Percentiles rank a stretch among this genome's conserved stretches.
These are phyloP conservation scores for Hirsutella thompsonii DNA, from an alignment of 2,329 filamentous ascomycete species.

Conservation along the genomic window DNA sequence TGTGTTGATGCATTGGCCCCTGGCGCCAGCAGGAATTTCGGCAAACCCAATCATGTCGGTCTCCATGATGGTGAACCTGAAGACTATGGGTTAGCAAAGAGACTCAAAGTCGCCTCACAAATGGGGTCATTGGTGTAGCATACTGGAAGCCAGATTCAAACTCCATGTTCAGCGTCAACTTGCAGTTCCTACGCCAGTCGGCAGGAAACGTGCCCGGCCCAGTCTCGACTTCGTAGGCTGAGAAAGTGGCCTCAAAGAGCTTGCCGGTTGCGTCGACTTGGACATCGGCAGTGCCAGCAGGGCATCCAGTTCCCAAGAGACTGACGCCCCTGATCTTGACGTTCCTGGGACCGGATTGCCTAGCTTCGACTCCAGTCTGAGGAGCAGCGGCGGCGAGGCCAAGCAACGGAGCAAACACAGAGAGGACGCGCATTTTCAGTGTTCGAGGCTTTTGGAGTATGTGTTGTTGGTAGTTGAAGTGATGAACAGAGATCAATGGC, in stretches of 20 bases:
- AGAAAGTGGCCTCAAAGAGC: slow-evolving; percentile 15
- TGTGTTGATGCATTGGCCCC: slow-evolving; percentile 11
- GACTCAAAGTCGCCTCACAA: too few relatives aligned
- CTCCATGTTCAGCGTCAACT: slow-evolving; percentile 13
- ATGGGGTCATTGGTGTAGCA: too few relatives aligned
- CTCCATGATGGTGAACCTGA: slow-evolving; percentile 12
- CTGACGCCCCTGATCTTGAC: slow-evolving; percentile 10
- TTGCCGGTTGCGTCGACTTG: slow-evolving; percentile 11
- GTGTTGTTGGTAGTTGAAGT: too few relatives aligned
- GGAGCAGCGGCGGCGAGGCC: slow-evolving; percentile 4
- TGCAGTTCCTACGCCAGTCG: slow-evolving; percentile 16
- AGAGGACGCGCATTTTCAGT: slow-evolving; percentile 4
- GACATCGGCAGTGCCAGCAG: slow-evolving; percentile 10
- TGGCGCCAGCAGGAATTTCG: slow-evolving; percentile 10
- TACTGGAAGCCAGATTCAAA: slow-evolving; percentile 14
- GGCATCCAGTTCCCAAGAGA: slow-evolving; percentile 13
- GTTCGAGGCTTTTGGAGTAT: too few relatives aligned
- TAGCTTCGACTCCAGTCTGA: not conserved
- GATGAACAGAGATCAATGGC: too few relatives aligned
- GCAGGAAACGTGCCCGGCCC: slow-evolving; percentile 9
- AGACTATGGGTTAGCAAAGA: too few relatives aligned
- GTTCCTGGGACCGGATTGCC: not conserved
- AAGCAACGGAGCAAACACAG: slow-evolving; percentile 1
- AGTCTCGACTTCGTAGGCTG: slow-evolving; percentile 11
- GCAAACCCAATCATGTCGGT: slow-evolving; percentile 15